phyloP scores from a whole-genome alignment of 2,329 filamentous ascomycete species.

The Penicillium vulpinum region DNA sequence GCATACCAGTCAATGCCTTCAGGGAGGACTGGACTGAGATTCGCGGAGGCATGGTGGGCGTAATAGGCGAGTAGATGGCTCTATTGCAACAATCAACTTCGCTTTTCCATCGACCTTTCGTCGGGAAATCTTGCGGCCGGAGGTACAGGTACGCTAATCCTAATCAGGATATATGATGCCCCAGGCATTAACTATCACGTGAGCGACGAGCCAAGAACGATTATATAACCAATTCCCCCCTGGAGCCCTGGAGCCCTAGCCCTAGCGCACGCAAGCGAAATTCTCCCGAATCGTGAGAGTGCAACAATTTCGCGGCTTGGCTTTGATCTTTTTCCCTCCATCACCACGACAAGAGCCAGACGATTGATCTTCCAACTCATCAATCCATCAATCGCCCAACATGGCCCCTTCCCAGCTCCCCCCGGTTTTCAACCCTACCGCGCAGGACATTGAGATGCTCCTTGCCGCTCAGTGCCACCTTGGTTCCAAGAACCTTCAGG shows the following conservation, averaged over 20 bases:
- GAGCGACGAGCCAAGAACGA: neutral
- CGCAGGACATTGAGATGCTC: conserved; percentile 99
- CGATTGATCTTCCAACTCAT: conserved; percentile 47
- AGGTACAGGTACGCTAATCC: conserved; percentile 27
- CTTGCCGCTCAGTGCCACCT: conserved; percentile 95
- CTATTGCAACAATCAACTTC: conserved; percentile 14
- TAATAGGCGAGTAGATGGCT: conserved; percentile 1
- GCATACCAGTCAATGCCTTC: conserved; percentile 61
- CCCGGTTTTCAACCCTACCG: conserved; percentile 92
- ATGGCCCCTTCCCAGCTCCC: conserved; percentile 97
- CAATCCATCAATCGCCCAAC: conserved; percentile 61
- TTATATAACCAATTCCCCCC: neutral
- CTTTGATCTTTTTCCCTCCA: conserved; percentile 34
- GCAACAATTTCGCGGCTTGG: conserved; percentile 32
- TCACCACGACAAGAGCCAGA: conserved; percentile 46
- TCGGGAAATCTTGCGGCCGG: conserved; percentile 36
- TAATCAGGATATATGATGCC: neutral
- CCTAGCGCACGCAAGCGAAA: conserved; percentile 44
- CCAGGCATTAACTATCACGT: neutral
- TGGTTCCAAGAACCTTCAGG: conserved; percentile 98
- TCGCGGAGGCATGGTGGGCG: conserved; percentile 64
- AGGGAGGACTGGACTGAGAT: conserved; percentile 62
- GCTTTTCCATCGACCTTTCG: conserved; percentile 23
- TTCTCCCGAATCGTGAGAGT: conserved; percentile 31
- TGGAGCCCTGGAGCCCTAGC: conserved; percentile 32